Base-by-base conservation (phyloP, 1,284 basidiomycete genomes). In the Apiotrichum laibachii region DNA sequence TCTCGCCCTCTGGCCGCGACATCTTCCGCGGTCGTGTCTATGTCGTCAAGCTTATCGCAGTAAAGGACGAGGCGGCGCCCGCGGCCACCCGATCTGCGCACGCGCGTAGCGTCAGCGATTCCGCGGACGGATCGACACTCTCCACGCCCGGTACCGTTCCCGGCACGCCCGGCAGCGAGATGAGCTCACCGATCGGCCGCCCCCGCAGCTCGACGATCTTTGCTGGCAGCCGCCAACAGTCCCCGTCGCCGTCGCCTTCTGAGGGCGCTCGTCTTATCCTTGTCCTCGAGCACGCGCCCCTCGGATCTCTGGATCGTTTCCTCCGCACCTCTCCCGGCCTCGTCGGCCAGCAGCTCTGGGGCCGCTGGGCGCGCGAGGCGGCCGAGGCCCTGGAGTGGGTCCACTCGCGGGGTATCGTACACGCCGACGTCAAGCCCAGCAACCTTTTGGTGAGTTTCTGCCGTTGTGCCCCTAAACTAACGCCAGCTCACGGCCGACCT, bases 401-500 rank as follows among this genome's bases (percentile, higher is more conserved):
- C 40, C 79, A 82, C 61, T 60, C 68, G 9, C 72, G 77, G 42
- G 77, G 77, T 8, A 73, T 82, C 21, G 66, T 82, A 26, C 80
- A 81, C 60, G 79, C 75, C 16, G 81, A 82, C 67, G 65, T 82
- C 62, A 82, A 82, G 68, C 78, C 79, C 15, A 70, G 71, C 15
- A 73, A 77, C 54, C 57, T 72, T 18, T 59, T 74, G 12, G 72
- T 73, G 62, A 62, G 72, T 75, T 26, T 31, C 6, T n/a, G 3
- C 4, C 9, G 1, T 33, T 48, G 52, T 34, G 31, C 43, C 7
- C 18, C 7, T 34, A 1, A 37, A n/a, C 42, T 58, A 31, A 49
- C 45, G 19, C 26, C 57, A 67, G 73, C 70, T 81, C 53, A 76
- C 79, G 15, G 58, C 68, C 53, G 62, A 71, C 49, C 62, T 78